Evolutionary conservation across 768 basidiomycete species (phyloP).

Genomic region (Gloeopeniophorella convolvens): DNA sequence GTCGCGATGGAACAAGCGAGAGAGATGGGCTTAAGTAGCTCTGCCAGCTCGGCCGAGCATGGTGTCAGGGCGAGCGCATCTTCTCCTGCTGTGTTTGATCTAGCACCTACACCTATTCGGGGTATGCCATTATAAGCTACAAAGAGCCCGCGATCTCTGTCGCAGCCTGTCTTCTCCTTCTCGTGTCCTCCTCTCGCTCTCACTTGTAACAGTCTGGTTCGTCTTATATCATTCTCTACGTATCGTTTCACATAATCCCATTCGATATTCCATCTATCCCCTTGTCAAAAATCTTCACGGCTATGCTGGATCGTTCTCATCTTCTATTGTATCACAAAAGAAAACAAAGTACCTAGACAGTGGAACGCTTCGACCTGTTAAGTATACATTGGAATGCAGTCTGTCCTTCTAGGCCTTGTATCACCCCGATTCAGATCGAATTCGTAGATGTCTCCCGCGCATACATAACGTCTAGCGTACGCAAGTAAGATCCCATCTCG

Average conservation of each 20-base stretch:
- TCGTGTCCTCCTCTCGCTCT: not conserved
- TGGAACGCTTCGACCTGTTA: not conserved
- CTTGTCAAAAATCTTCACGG: not conserved
- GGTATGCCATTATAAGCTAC: not conserved
- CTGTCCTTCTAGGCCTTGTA: too few relatives aligned
- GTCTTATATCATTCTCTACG: not conserved
- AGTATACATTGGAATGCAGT: not conserved
- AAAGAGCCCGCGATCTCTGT: not conserved
- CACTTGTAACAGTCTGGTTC: conserved; percentile 1
- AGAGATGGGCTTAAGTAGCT: not conserved
- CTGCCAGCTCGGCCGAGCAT: not conserved
- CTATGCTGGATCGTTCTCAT: not conserved
- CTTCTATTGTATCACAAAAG: conserved; percentile 6
- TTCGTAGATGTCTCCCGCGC: not conserved
- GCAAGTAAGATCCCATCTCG: conserved; percentile 34
- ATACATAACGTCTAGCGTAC: conserved; percentile 26
- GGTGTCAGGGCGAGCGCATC: conserved; percentile 17
- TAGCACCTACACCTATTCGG: not conserved
- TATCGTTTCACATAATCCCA: conserved; percentile 7
- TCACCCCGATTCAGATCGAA: too few relatives aligned
- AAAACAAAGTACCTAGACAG: not conserved
- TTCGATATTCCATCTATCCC: conserved; percentile 4
- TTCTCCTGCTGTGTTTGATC: conserved; percentile 17
- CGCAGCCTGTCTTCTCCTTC: not conserved
- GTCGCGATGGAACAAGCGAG: conserved; percentile 6